Percentiles rank a stretch among this genome's conserved stretches.
Conservation (phyloP, 441 rosid species). For the Dalechampia spathulata region DNA sequence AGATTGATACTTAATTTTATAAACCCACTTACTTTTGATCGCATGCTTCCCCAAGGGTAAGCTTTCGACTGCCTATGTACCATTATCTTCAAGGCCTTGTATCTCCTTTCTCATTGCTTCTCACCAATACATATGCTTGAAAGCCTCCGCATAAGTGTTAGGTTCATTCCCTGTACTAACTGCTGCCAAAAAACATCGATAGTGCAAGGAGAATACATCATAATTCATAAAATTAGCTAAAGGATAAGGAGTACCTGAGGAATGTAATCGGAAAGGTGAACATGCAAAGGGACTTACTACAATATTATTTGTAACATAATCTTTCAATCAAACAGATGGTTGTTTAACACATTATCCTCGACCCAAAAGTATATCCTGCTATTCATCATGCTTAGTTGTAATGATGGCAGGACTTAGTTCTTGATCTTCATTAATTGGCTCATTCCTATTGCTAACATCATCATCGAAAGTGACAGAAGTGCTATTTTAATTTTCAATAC, state of each 20-base stretch:
- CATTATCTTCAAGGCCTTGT: background rate
- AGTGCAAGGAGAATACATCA: background rate
- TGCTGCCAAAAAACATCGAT: background rate
- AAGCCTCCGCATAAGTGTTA: background rate
- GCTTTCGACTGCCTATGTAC: background rate
- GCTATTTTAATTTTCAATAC: too few relatives aligned
- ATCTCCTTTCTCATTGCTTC: background rate
- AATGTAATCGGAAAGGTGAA: background rate
- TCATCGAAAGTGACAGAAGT: too few relatives aligned
- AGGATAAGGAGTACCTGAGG: background rate
- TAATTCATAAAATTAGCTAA: background rate
- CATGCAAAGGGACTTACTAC: background rate
- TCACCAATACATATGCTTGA: background rate
- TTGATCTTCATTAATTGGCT: background rate
- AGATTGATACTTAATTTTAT: too few relatives aligned
- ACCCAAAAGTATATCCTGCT: background rate
- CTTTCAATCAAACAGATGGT: background rate
- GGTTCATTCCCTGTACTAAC: background rate
- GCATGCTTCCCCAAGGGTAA: background rate
- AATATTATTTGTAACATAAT: background rate
- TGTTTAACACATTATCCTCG: background rate
- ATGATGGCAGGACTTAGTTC: background rate
- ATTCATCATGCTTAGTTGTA: background rate
- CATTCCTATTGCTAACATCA: background rate
- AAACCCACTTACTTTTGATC: background rate